These are phyloP conservation scores for Podaxis carcinomalis DNA, from an alignment of 768 basidiomycete genomes.

Conservation along the genomic window DNA sequence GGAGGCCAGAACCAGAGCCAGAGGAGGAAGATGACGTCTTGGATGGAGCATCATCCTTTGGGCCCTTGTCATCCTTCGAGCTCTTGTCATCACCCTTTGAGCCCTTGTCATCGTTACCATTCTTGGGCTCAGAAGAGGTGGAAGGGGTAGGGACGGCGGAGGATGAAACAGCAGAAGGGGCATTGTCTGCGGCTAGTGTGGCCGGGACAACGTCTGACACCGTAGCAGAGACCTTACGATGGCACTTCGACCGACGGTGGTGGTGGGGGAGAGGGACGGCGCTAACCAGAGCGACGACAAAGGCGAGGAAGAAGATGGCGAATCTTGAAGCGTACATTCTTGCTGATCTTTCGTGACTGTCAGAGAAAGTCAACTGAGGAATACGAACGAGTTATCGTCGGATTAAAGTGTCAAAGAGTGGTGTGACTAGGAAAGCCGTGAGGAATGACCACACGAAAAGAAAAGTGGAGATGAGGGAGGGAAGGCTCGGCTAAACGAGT, in stretches of 20 bases:
- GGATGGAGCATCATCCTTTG: neutral
- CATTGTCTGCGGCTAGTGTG: neutral
- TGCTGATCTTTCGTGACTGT: conserved; percentile 5
- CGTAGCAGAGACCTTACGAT: neutral
- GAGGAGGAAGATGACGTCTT: conserved; percentile 16
- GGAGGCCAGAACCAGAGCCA: neutral
- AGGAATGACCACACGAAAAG: conserved; percentile 13
- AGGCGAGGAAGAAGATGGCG: conserved; percentile 19
- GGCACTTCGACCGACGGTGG: conserved; percentile 14
- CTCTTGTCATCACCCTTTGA: neutral
- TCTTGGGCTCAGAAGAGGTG: neutral
- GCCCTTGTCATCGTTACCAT: neutral
- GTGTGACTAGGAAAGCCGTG: conserved; percentile 14
- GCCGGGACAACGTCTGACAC: neutral
- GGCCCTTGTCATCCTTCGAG: no score
- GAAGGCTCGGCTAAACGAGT: conserved; percentile 8
- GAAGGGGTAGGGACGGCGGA: neutral
- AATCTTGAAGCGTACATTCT: conserved; percentile 19
- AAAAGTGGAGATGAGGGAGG: conserved; percentile 13
- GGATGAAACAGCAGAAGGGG: neutral
- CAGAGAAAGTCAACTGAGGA: neutral
- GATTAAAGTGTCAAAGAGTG: conserved; percentile 8
- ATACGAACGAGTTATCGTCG: neutral
- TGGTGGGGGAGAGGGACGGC: conserved; percentile 17
- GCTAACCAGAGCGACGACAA: conserved; percentile 20